Evolutionary conservation across 495 filamentous ascomycete species (phyloP).

Genomic region (Neurospora sp.): DNA sequence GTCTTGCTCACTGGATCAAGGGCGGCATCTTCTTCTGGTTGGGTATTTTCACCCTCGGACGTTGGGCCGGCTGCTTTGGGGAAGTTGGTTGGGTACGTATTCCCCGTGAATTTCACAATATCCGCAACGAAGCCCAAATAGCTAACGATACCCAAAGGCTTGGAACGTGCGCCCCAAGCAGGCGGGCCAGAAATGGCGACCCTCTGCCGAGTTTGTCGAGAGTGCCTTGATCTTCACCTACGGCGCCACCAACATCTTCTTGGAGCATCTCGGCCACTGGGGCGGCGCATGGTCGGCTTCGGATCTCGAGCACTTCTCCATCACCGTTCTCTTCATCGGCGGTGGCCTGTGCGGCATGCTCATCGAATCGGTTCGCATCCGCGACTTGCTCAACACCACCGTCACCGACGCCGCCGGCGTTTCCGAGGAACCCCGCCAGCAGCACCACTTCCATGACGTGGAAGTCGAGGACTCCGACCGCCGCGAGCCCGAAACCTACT

Average conservation of each 20-base stretch:
- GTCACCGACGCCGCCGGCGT: slow-evolving; percentile 26
- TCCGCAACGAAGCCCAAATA: not conserved
- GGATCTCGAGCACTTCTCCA: slow-evolving; percentile 88
- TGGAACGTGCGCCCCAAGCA: slow-evolving; percentile 78
- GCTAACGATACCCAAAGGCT: slow-evolving; percentile 34
- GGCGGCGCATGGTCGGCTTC: slow-evolving; percentile 61
- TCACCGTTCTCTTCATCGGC: slow-evolving; percentile 89
- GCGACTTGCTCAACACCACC: slow-evolving; percentile 59
- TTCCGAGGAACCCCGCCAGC: slow-evolving; percentile 8
- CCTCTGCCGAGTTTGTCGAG: slow-evolving; percentile 80
- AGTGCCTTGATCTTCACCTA: slow-evolving; percentile 83
- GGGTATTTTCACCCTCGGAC: slow-evolving; percentile 76
- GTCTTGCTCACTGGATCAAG: slow-evolving; percentile 90
- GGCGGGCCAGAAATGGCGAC: slow-evolving; percentile 52
- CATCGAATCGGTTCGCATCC: slow-evolving; percentile 66
- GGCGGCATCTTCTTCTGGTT: slow-evolving; percentile 98
- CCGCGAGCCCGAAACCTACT: slow-evolving; percentile 54
- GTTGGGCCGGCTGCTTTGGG: slow-evolving; percentile 83
- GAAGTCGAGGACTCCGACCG: slow-evolving; percentile 35
- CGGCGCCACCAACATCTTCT: slow-evolving; percentile 79
- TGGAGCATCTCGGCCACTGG: slow-evolving; percentile 74
- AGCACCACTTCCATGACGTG: slow-evolving; percentile 25
- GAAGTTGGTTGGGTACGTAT: slow-evolving; percentile 72
- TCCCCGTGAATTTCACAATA: not conserved
- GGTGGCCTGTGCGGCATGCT: slow-evolving; percentile 94